Base-by-base conservation (phyloP, 176 grass and related monocot species). In the Bromus sterilis region DNA sequence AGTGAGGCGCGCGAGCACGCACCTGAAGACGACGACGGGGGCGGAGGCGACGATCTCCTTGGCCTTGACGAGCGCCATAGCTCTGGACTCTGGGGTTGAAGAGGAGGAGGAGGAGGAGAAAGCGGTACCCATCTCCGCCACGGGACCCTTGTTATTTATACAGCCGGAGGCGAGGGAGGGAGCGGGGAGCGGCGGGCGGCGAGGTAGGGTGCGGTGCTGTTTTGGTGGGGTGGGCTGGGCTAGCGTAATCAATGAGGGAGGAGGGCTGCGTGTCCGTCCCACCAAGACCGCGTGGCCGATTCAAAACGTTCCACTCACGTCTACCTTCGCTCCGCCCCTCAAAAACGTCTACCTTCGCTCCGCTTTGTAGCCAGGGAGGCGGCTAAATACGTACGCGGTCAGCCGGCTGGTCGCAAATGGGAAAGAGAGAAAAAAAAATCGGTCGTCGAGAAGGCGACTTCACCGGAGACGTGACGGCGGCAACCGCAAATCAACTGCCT, bases 11-110 rank as follows among this genome's bases (percentile, higher is more conserved):
- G 25, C 20, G 36, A 32, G 64, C 34, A 94, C 64, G 64, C 34
- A 94, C 94, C 91, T 97, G 86, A 93, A 93, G 79, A 93, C 89
- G 78, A 93, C 91, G 46, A 97, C 58, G 62, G 91, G 91, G 30
- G 78, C 78, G 53, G 91, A 97, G 46, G 94, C 87, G 28, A 71
- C 88, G 86, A 91, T 91, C 33, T 97, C 78, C 89, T 97, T 89
- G 40, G 86, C 86, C 86, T 93, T 93, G 4, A 76, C 86, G 41
- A 91, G 78, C 60, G 91, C 91, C 91, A 97, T 93, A 11, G 78
- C 44, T 62, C 44, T 57, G 55, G 76, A 85, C 55, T 89, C 78
- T 7, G 82, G 71, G 34, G 41, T 81, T 25, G 86, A 71, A 5
- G 67, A 64, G 16, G 83, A 87, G 2, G 76, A 87, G 2, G 76